Percentiles rank a stretch among this genome's conserved stretches.
Evolutionary conservation across 768 basidiomycete species (phyloP).

Genomic region (Sporobolomyces roseus): DNA sequence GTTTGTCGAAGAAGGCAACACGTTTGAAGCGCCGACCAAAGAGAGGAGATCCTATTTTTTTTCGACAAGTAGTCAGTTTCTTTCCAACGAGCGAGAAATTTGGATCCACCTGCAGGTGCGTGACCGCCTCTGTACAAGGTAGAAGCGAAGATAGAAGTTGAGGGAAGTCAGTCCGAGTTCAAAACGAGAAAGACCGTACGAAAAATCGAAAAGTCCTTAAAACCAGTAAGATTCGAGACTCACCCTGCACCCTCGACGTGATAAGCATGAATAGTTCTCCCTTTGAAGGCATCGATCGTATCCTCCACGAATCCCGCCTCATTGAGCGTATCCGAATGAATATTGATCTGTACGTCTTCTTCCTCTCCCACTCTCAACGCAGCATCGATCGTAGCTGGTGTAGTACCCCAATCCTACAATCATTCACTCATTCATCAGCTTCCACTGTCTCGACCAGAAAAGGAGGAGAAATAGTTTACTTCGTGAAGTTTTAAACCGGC

Average conservation of each 20-base stretch:
- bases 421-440: no score
- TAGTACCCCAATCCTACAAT: conserved; percentile 77
- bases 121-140: conserved; percentile 68
- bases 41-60: no score
- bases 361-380: conserved; percentile 78
- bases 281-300: conserved; percentile 83
- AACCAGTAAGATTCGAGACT: no score
- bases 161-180: no score
- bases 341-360: conserved; percentile 93
- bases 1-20: conserved; percentile 93
- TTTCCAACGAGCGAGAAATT: no score
- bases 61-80: no score
- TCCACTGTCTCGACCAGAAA: no score
- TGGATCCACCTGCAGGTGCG: no score
- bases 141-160: neutral
- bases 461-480: conserved; percentile 35
- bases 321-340: conserved; percentile 95
- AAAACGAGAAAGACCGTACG: no score
- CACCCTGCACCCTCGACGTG: conserved; percentile 60
- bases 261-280: conserved; percentile 91
- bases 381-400: conserved; percentile 72
- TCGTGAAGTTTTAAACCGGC: conserved; percentile 92
- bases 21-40: conserved; percentile 55
- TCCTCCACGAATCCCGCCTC: conserved; percentile 96
- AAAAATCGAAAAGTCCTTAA: no score